Base-by-base conservation (phyloP, 306 rosid species). In the Cicer bijugum region DNA sequence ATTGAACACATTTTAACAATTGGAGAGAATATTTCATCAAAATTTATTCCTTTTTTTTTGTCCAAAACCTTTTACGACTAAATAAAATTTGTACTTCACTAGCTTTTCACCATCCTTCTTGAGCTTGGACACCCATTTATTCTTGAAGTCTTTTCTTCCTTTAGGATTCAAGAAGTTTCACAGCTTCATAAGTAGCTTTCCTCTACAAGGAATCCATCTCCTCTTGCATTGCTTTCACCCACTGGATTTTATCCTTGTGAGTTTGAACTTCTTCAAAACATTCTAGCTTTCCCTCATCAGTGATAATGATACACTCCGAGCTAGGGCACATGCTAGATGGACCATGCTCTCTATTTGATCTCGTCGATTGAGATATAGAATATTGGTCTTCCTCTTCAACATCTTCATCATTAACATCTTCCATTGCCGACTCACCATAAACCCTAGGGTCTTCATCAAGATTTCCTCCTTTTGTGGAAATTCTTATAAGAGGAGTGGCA, bases 1-100 rank as follows among this genome's bases (percentile, higher is more conserved):
- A 47, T 67, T 11, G 8, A 48, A 12, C 9, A 14, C 45, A 48
- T 69, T 12, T 50, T 69, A 5, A 35, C 5, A 33, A 69, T 33
- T 4, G n/a, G 47, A 48, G 74, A 69, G 2, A 69, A 69, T 9
- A 50, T 48, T 15, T 69, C 45, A 8, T 48, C 74, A 69, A 69
- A 69, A 50, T 69, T 6, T 23, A 51, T 52, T 37, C 63, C 17
- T 19, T 0, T 10, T 17, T 17, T 46, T 43, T 44, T 44, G 39
- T 9, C 12, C 28, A 68, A 45, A 67, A 6, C 19, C 57, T 43
- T 66, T 66, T 20, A 44, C 39, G 0, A 19, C 40, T 6, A 66
- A 11, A 9, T 42, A 11, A 66, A 56, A 19, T 9, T 66, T 45
- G 8, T 66, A 66, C 40, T 42, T 66, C 1, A 44, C 2, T 14